Percentiles rank a stretch among this genome's conserved stretches.
Evolutionary conservation across 2,329 filamentous ascomycete genomes (phyloP).

Genomic region (Fusarium liriodendri): DNA sequence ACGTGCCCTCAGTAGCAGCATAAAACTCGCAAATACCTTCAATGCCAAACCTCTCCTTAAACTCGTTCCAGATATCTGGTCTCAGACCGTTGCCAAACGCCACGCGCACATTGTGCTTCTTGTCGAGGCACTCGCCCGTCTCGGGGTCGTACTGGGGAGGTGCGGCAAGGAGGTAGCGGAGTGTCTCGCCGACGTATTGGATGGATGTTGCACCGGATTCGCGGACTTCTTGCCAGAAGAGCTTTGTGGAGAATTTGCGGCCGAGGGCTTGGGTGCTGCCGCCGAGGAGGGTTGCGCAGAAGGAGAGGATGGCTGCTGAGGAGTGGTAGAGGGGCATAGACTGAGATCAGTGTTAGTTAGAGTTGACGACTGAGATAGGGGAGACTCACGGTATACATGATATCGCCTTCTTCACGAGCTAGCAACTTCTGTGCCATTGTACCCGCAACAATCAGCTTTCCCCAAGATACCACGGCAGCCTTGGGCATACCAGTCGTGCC

Average conservation of each 20-base stretch:
- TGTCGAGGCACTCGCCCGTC: slow-evolving; percentile 77
- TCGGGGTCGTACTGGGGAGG: slow-evolving; percentile 70
- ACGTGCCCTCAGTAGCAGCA: slow-evolving; percentile 78
- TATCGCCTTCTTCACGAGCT: slow-evolving; percentile 69
- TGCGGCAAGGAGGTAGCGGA: slow-evolving; percentile 81
- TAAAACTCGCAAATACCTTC: slow-evolving; percentile 84
- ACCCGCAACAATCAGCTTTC: slow-evolving; percentile 67
- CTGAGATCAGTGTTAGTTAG: slow-evolving; percentile 50
- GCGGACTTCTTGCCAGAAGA: slow-evolving; percentile 83
- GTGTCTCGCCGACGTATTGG: slow-evolving; percentile 90
- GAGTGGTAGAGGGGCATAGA: slow-evolving; percentile 93
- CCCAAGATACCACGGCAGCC: slow-evolving; percentile 80
- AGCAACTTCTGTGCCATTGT: slow-evolving; percentile 59
- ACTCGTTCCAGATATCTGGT: slow-evolving; percentile 86
- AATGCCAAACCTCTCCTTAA: slow-evolving; percentile 84
- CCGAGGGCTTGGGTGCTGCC: slow-evolving; percentile 78
- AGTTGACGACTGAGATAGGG: not conserved
- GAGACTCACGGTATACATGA: slow-evolving; percentile 76
- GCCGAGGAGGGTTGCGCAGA: slow-evolving; percentile 67
- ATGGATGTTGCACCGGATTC: slow-evolving; percentile 77
- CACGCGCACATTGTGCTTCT: slow-evolving; percentile 75
- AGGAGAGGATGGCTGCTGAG: slow-evolving; percentile 78
- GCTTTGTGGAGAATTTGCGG: slow-evolving; percentile 80
- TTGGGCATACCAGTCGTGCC: slow-evolving; percentile 90
- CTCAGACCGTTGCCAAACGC: slow-evolving; percentile 89